A percentile compares a stretch with the other conserved stretches of the same genome.
Conservation (phyloP, 345 rosid species). For the Hibiscus mutabilis region DNA sequence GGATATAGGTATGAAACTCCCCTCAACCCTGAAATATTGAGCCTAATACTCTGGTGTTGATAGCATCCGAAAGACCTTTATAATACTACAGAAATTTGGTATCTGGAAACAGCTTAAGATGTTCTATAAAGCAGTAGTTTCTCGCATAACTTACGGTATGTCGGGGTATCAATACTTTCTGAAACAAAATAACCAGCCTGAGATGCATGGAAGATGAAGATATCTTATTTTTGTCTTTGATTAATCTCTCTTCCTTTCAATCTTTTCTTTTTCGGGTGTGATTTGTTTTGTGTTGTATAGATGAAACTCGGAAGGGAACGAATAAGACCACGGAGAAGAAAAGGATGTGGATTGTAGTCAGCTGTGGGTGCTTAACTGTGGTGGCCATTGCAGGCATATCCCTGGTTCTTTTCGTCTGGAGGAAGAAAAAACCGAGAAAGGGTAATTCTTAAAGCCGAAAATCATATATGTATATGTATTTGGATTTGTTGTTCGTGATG, state of each 20-base stretch:
- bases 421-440: neutral
- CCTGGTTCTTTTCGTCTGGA: neutral
- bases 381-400: conserved; percentile 1
- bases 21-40: neutral
- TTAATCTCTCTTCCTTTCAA: neutral
- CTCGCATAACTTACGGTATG: neutral
- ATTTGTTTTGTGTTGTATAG: neutral
- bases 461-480: neutral
- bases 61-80: neutral
- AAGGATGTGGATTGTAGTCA: neutral
- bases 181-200: neutral
- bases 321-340: neutral
- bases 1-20: conserved; percentile 12
- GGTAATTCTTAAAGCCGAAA: conserved; percentile 1
- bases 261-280: neutral
- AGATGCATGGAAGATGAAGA: neutral
- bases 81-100: neutral
- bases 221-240: neutral
- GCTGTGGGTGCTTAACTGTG: neutral
- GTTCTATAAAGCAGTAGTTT: neutral
- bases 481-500: neutral
- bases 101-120: neutral
- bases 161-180: neutral
- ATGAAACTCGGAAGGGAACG: neutral
- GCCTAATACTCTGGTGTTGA: neutral